A percentile compares a stretch with the other conserved stretches of the same genome.
Evolutionary conservation across 164 flowering plant species (phyloP).

Genomic region (Magnolia sinica): DNA sequence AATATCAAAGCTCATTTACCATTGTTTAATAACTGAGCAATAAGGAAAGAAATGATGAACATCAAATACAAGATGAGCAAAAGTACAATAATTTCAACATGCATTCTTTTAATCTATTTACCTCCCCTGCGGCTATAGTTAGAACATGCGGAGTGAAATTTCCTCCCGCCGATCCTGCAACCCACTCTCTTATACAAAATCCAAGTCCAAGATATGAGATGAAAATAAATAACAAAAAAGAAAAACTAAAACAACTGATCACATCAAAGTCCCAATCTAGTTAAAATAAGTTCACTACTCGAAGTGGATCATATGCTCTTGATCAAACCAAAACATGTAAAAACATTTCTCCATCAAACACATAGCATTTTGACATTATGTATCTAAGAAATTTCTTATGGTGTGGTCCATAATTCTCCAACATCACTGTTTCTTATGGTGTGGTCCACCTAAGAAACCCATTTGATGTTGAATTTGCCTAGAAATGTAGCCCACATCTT

Average conservation of each 20-base stretch:
- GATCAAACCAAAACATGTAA: background rate
- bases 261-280: background rate
- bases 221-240: background rate
- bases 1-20: background rate
- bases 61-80: background rate
- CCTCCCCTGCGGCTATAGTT: slow-evolving; percentile 81
- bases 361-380: too few species aligned
- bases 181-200: slow-evolving; percentile 54
- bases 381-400: background rate
- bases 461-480: too few species aligned
- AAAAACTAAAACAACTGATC: background rate
- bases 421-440: too few species aligned
- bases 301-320: background rate
- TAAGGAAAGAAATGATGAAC: background rate
- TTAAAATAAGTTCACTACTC: background rate
- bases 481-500: too few species aligned
- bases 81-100: background rate
- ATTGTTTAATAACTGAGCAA: background rate
- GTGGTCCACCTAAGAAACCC: too few species aligned
- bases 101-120: slow-evolving; percentile 12
- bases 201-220: slow-evolving; percentile 10
- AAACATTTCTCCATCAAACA: too few species aligned
- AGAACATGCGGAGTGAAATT: slow-evolving; percentile 81
- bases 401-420: too few species aligned
- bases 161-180: slow-evolving; percentile 59